These are phyloP conservation scores for Populus alba DNA, from an alignment of 345 rosid species.

Conservation along the genomic window DNA sequence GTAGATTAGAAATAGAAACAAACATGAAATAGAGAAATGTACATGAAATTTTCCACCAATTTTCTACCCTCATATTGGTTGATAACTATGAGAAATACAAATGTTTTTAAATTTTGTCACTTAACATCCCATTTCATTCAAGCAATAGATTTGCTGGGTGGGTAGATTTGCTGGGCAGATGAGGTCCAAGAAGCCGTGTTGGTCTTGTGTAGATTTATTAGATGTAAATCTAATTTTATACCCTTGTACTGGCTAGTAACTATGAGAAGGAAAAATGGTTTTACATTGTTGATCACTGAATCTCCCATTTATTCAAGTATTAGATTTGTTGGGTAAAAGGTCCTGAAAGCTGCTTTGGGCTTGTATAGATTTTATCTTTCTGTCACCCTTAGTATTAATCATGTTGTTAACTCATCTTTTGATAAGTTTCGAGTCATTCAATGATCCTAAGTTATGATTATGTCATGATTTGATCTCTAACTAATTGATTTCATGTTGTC, in stretches of 20 bases:
- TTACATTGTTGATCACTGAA: too few relatives aligned
- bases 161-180: neutral
- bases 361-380: neutral
- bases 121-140: too few relatives aligned
- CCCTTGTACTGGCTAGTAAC: too few relatives aligned
- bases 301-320: too few relatives aligned
- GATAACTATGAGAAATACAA: neutral
- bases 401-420: neutral
- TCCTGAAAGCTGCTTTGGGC: too few relatives aligned
- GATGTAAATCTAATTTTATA: too few relatives aligned
- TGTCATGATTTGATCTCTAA: neutral
- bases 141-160: neutral
- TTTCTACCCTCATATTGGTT: neutral
- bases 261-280: too few relatives aligned
- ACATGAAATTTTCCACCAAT: neutral
- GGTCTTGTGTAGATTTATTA: neutral
- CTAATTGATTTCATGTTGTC: slow-evolving; percentile 10
- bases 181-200: too few relatives aligned
- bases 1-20: neutral
- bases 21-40: neutral
- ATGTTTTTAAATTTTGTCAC: too few relatives aligned
- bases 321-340: too few relatives aligned
- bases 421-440: neutral
- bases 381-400: neutral
- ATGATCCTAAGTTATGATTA: neutral